Evolutionary conservation across 352 stramenopile genomes (phyloP), one percentile per base, ranked within the genome.

Genomic region (Sclerospora graminicola): DNA sequence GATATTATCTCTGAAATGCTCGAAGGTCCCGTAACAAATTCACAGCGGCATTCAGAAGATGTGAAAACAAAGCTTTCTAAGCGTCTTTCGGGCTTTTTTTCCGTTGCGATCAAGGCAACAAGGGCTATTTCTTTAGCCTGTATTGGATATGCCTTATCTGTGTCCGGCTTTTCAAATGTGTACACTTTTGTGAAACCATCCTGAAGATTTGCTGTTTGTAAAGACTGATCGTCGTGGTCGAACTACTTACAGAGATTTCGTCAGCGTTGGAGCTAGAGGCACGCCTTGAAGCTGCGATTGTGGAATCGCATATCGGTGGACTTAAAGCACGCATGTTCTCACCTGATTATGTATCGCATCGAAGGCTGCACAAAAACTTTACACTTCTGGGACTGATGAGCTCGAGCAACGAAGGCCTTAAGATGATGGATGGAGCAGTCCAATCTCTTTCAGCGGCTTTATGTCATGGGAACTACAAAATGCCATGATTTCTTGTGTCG

Each of bases 61-160:
- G 90, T 95, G 78, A 92, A 90, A 55, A 94, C 84, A n/a, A 95
- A 95, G 57, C 94, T 95, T 46, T 93, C 93, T 51, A 94, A 94
- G 52, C 80, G 84, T 24, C 46, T 95, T 2, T 89, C 82, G 10
- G 84, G 84, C 6, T 95, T 95, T 50, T n/a, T n/a, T 95, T 95
- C 48, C 78, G 84, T n/a, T 89, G 80, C 31, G 83, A 90, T 30
- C 82, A 77, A 29, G 81, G 79, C 20, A 90, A 94, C 63, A 94
- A 94, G 51, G 82, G 84, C 0, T 93, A 89, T 52, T 95, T 93
- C 44, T 87, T 82, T 0, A 73, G 89, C 37, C 57, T 95, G 26
- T 79, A 82, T 39, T 95, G 84, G 84, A 91, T 89, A 32, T 94
- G 14, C 82, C 84, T 15, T 95, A 90, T 49, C 53, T 93, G 16